Percentiles rank a stretch among this genome's conserved stretches.
phyloP scores from a whole-genome alignment of 768 basidiomycete species.

The Lentinula raphanica region DNA sequence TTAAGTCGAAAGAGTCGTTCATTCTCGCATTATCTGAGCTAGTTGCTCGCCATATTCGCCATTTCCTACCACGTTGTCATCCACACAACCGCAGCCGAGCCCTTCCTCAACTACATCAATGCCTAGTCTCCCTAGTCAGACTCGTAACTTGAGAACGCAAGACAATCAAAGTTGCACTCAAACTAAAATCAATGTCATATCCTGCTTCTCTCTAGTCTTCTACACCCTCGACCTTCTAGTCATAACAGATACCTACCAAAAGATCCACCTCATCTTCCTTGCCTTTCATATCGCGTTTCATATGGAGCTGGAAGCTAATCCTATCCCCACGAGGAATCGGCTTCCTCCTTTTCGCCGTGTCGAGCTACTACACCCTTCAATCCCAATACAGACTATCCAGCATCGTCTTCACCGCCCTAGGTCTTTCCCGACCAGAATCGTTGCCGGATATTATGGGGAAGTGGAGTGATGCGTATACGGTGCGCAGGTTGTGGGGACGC shows the following conservation, averaged over 20 bases:
- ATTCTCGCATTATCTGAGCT: not conserved
- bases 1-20: too few relatives aligned
- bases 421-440: conserved; percentile 16
- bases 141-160: too few relatives aligned
- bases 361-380: conserved; percentile 14
- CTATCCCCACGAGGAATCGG: conserved; percentile 29
- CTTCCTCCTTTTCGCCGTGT: conserved; percentile 21
- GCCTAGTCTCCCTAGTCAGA: too few relatives aligned
- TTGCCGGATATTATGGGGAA: conserved; percentile 28
- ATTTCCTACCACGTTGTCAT: conserved; percentile 17
- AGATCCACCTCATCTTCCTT: conserved; percentile 12
- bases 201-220: conserved; percentile 18
- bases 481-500: conserved; percentile 29
- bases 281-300: conserved; percentile 16
- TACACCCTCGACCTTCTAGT: conserved; percentile 23
- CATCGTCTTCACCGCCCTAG: conserved; percentile 9
- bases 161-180: too few relatives aligned
- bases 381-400: conserved; percentile 8
- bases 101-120: conserved; percentile 3
- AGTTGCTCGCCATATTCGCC: not conserved
- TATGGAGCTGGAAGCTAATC: conserved; percentile 26
- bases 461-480: conserved; percentile 24
- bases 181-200: too few relatives aligned
- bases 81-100: conserved; percentile 23
- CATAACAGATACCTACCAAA: conserved; percentile 21